Evolutionary conservation across 805 yeast species (phyloP), one percentile per base, ranked within the genome.

Genomic region (Zygosaccharomyces kombuchaensis): DNA sequence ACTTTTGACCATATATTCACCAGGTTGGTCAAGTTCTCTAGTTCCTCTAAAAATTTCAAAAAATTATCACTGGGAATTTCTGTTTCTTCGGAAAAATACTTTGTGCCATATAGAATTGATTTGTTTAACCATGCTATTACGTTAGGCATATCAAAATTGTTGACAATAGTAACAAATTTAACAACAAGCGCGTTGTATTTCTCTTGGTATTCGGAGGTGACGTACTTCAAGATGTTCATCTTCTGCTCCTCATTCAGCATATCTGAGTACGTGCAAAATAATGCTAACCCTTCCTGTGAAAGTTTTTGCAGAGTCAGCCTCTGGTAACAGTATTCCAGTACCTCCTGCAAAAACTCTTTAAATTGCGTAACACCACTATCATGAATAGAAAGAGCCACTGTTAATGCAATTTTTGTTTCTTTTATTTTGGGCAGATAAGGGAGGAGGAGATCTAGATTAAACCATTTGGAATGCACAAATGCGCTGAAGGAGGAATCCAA

Each of bases 91-190:
- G 90, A 81, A 49, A 83, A 71, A 48, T 74, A 70, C 52, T 78
- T 82, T 7, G 90, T 85, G 41, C 82, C 70, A 56, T 76, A 82
- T 5, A 86, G 59, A 48, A 76, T 67, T 6, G 81, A 70, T 51
- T 81, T 78, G 49, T 77, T 73, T 32, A 79, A 50, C 91, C 91
- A 84, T 1, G 62, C 54, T 13, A 59, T 41, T 6, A 63, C 54
- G 9, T 8, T 35, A 0, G 49, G 47, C 9, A 55, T 43, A 1
- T 63, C 62, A 36, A 49, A 53, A 6, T 44, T 17, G n/a, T 41
- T 45, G 12, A 39, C 35, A 3, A 25, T n/a, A 2, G 38, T 35
- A 8, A 69, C 54, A 21, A 68, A 54, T 13, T 51, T 48, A 6
- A 66, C 58, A 16, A 60, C 60, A 14, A 52, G 56, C 5, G 67